A percentile compares a stretch with the other conserved stretches of the same genome.
Evolutionary conservation across 2,329 filamentous ascomycete genomes (phyloP).

Genomic region (Cladosporium sp.): DNA sequence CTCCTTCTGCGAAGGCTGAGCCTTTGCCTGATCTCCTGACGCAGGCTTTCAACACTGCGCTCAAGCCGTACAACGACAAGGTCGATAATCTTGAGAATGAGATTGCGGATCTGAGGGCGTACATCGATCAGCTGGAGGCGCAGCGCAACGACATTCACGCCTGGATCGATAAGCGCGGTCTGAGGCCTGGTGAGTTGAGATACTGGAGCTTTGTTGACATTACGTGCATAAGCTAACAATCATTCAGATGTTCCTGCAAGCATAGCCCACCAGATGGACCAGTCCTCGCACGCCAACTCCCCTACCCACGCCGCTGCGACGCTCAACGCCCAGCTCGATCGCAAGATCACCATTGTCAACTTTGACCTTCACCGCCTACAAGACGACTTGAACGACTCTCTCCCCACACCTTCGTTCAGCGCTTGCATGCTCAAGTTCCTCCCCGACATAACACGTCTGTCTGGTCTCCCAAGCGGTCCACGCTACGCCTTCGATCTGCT

Average conservation of each 20-base stretch:
- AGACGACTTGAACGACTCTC: conserved; percentile 56
- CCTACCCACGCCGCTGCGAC: conserved; percentile 50
- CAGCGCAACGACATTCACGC: conserved; percentile 54
- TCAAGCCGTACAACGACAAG: conserved; percentile 54
- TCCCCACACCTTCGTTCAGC: conserved; percentile 54
- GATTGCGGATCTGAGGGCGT: conserved; percentile 51
- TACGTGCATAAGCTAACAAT: conserved; percentile 17
- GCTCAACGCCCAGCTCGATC: conserved; percentile 57
- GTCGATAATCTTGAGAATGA: conserved; percentile 54
- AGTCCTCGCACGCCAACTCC: conserved; percentile 39
- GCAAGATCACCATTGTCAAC: conserved; percentile 60
- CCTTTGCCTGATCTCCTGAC: conserved; percentile 53
- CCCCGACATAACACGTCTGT: conserved; percentile 53
- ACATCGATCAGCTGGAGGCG: conserved; percentile 53
- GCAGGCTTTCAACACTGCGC: conserved; percentile 55
- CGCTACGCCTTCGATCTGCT: conserved; percentile 55
- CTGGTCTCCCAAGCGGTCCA: conserved; percentile 49
- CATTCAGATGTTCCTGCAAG: conserved; percentile 51
- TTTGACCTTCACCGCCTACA: conserved; percentile 58
- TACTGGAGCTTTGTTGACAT: neutral
- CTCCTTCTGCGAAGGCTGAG: conserved; percentile 34
- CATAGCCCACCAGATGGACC: conserved; percentile 56
- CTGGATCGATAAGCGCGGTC: conserved; percentile 57
- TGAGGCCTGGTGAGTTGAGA: conserved; percentile 49
- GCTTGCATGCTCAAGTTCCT: conserved; percentile 57